Evolutionary conservation across 2,329 filamentous ascomycete genomes (phyloP).

Genomic region (Aspergillus novofumigatus): DNA sequence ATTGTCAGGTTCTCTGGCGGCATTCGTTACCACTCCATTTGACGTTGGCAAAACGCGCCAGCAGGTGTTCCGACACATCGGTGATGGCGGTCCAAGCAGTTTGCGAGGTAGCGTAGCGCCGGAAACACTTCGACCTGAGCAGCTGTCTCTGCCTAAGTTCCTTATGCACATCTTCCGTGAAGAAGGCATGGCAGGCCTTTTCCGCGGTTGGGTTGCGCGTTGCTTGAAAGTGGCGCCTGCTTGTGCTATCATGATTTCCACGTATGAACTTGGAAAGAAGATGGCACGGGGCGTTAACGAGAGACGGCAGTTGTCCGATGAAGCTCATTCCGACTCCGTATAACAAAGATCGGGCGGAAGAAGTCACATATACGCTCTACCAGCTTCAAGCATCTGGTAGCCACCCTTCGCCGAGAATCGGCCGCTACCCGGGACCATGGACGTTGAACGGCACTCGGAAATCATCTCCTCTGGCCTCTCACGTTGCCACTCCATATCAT

Average conservation of each 20-base stretch:
- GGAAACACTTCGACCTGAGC: conserved; percentile 56
- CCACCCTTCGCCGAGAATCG: neutral
- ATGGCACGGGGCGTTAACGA: conserved; percentile 74
- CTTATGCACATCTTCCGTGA: conserved; percentile 87
- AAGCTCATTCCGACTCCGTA: conserved; percentile 15
- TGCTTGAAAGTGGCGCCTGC: conserved; percentile 93
- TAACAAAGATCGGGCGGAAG: conserved; percentile 7
- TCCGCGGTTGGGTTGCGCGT: conserved; percentile 85
- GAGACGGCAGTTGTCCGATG: conserved; percentile 33
- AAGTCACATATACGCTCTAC: neutral
- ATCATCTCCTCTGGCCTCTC: neutral
- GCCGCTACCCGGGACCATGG: neutral
- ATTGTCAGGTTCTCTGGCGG: conserved; percentile 75
- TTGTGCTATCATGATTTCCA: conserved; percentile 99
- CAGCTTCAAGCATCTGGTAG: neutral
- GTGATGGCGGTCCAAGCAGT: conserved; percentile 31
- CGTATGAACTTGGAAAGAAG: conserved; percentile 92
- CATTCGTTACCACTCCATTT: conserved; percentile 87
- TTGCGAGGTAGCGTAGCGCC: conserved; percentile 10
- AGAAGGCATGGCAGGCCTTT: conserved; percentile 76
- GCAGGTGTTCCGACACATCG: conserved; percentile 69
- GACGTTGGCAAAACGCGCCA: conserved; percentile 96
- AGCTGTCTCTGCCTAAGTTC: conserved; percentile 72
- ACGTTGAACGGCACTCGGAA: neutral
- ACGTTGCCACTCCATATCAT: conserved; percentile 8